Percentiles rank a stretch among this genome's conserved stretches.
phyloP scores from a whole-genome alignment of 2,329 filamentous ascomycete species.

The Blastomyces percursus region DNA sequence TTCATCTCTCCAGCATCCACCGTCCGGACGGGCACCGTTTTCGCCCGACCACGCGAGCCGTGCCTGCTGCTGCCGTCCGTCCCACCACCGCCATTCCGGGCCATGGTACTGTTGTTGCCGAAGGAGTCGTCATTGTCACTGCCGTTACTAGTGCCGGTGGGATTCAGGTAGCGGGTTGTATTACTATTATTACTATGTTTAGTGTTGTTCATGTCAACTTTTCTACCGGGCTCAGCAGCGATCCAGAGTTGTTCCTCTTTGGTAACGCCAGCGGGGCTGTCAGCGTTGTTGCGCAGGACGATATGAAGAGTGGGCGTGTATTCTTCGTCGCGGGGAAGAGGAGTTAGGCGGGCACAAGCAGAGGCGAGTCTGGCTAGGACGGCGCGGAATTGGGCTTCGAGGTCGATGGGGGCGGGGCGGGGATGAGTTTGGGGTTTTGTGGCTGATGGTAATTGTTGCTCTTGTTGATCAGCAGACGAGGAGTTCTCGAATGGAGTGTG shows the following conservation, averaged over 20 bases:
- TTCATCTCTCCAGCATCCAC: conserved; percentile 55
- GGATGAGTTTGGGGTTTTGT: neutral
- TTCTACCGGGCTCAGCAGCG: conserved; percentile 43
- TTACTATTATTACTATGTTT: neutral
- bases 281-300: conserved; percentile 37
- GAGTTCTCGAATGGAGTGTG: conserved; percentile 41
- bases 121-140: neutral
- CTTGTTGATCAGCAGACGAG: conserved; percentile 9
- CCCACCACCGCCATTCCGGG: neutral
- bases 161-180: conserved; percentile 10
- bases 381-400: conserved; percentile 41
- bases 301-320: conserved; percentile 42
- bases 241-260: conserved; percentile 49
- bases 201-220: conserved; percentile 26
- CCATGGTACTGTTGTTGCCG: conserved; percentile 5
- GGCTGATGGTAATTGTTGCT: conserved; percentile 8
- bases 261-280: conserved; percentile 37
- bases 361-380: conserved; percentile 36
- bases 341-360: conserved; percentile 33
- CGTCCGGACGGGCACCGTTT: conserved; percentile 50
- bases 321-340: conserved; percentile 36
- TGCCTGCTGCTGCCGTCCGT: conserved; percentile 20
- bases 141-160: no score
- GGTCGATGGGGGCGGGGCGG: conserved; percentile 24
- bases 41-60: conserved; percentile 38